Percentiles rank a stretch among this genome's conserved stretches.
Conservation (phyloP, 2,329 filamentous ascomycete species). For the Fusarium citri region DNA sequence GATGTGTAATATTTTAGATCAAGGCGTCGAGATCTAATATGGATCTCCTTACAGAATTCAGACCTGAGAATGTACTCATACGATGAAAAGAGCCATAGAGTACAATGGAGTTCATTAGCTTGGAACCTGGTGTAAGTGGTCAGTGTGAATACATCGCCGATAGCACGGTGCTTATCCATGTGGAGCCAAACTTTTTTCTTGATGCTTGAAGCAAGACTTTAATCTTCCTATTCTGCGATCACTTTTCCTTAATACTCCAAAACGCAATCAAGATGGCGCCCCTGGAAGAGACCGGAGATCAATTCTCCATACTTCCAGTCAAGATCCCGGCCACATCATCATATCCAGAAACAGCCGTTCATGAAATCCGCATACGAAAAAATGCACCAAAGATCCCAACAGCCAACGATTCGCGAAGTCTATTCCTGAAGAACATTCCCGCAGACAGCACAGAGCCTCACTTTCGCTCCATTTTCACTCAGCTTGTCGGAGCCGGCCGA, state of each 20-base stretch:
- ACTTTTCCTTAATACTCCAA: not conserved
- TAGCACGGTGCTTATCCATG: conserved; percentile 22
- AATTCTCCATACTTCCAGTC: conserved; percentile 77
- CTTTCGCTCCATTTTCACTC: conserved; percentile 79
- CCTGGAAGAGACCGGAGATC: conserved; percentile 53
- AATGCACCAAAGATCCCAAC: conserved; percentile 84
- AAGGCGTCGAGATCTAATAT: not conserved
- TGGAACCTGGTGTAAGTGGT: conserved; percentile 8
- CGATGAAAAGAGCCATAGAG: not conserved
- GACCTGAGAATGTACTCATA: not conserved
- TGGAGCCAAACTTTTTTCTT: conserved; percentile 41
- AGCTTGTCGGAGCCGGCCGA: conserved; percentile 79
- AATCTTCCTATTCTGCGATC: conserved; percentile 6
- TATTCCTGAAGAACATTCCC: conserved; percentile 93
- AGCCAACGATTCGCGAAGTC: conserved; percentile 77
- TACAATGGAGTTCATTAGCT: not conserved
- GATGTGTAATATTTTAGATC: not conserved
- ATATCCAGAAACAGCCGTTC: conserved; percentile 71
- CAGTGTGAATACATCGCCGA: conserved; percentile 1
- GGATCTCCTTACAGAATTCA: not conserved
- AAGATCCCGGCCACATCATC: conserved; percentile 72
- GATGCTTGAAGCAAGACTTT: conserved; percentile 9
- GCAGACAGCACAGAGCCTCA: conserved; percentile 83
- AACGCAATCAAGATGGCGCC: conserved; percentile 46
- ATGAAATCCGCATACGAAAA: conserved; percentile 88